A percentile compares a stretch with the other conserved stretches of the same genome.
Conservation (phyloP, 139 green algal genomes). For the Micractinium conductrix region DNA sequence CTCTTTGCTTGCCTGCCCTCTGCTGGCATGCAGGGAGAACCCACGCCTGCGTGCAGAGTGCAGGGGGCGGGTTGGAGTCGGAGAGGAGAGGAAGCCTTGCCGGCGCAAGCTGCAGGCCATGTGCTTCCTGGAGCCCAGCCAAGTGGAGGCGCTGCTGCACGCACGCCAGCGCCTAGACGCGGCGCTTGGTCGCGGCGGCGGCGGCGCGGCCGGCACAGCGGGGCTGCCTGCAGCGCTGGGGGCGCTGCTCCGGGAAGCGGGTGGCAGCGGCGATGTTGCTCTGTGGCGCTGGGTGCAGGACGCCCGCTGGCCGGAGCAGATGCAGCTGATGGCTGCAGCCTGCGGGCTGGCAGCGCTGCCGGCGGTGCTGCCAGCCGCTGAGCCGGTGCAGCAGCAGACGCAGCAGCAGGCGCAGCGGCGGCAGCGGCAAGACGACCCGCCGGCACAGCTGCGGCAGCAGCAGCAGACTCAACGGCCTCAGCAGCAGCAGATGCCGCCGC, state of each 20-base stretch:
- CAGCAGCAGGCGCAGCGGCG: too few relatives aligned
- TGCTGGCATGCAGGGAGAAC: constrained; percentile 13
- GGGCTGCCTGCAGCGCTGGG: background rate
- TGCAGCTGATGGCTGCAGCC: background rate
- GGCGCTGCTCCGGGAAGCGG: too few relatives aligned
- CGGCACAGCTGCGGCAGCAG: too few relatives aligned
- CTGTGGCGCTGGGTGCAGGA: background rate
- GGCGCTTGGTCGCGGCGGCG: background rate
- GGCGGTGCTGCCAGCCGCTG: too few relatives aligned
- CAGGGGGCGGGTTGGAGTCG: too few relatives aligned
- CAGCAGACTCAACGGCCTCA: too few relatives aligned
- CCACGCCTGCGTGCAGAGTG: background rate
- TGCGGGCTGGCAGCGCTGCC: background rate
- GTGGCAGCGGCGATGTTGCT: too few relatives aligned
- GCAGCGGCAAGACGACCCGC: too few relatives aligned
- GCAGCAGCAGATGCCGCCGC: background rate
- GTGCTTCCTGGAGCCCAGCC: background rate
- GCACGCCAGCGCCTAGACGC: background rate
- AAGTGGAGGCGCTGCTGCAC: background rate
- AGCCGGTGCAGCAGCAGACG: too few relatives aligned
- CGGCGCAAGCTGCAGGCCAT: background rate
- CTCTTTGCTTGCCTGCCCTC: too few relatives aligned
- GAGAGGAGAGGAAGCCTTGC: too few relatives aligned
- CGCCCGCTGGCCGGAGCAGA: background rate
- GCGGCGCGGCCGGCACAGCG: background rate